Evolutionary conservation across 805 yeast species (phyloP), one percentile per base, ranked within the genome.

Genomic region (Hanseniaspora clermontiae): DNA sequence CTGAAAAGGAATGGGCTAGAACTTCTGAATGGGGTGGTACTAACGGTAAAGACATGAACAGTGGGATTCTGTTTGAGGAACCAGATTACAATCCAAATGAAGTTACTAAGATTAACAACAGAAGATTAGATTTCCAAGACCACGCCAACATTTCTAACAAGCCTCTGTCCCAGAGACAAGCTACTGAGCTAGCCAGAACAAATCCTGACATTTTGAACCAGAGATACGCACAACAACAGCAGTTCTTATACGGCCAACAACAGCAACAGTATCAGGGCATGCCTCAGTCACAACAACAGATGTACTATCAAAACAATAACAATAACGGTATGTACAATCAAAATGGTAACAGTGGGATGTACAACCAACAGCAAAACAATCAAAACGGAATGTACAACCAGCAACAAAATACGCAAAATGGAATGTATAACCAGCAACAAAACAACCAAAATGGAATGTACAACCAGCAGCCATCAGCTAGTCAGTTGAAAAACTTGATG

Each of bases 21-120:
- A 73, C 77, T 58, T 96, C 97, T 3, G 91, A 87, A 69, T 89
- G 95, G 89, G 98, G 98, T 61, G 98, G 98, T 63, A 85, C 96
- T 45, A 95, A 91, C 51, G 97, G 96, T 19, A 79, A 76, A 65
- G 88, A 90, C 9, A 70, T 93, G 59, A 81, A 73, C 59, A 77
- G 87, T 45, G 95, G 95, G 53, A 72, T 87, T 64, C 87, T 83
- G 15, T 80, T 93, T 66, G 97, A 93, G 68, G 98, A 93, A 71
- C 98, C 98, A 2, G 98, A 93, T 72, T 46, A 53, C 47, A 53
- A 53, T 24, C 57, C 57, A 10, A 53, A 53, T 53, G 57, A 53
- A 20, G 40, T 43, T 7, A 46, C 34, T 4, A 53, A 53, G 40
- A 53, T 53, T 20, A 53, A 53, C 20, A 53, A 45, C 31, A 53